Conservation (phyloP, 495 filamentous ascomycete genomes). For the Glarea lozoyensis region DNA sequence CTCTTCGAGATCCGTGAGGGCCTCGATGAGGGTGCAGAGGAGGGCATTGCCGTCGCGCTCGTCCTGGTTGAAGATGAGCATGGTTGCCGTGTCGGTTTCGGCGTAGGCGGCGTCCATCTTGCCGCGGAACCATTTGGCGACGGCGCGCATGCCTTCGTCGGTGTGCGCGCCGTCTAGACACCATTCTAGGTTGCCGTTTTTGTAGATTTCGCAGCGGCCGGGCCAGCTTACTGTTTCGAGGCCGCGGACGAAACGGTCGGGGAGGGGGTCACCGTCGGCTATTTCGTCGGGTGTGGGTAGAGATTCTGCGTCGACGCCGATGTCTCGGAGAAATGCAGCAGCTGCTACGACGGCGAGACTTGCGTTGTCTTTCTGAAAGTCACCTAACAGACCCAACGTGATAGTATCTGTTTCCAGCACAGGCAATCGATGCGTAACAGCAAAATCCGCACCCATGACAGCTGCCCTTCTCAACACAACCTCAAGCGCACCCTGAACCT, state of each 20-base stretch:
- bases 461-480: conserved; percentile 63
- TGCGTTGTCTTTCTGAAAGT: conserved; percentile 84
- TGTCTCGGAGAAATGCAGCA: conserved; percentile 45
- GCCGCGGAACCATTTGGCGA: conserved; percentile 67
- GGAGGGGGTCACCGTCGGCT: conserved; percentile 5
- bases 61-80: conserved; percentile 93
- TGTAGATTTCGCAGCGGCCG: conserved; percentile 36
- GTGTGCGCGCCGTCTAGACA: conserved; percentile 91
- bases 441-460: conserved; percentile 44
- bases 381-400: conserved; percentile 58
- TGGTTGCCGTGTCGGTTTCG: conserved; percentile 37
- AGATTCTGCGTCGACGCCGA: conserved; percentile 67
- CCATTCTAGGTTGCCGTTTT: conserved; percentile 61
- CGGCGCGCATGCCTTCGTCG: conserved; percentile 71
- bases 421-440: background rate
- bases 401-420: conserved; percentile 22
- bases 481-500: conserved; percentile 50
- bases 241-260: conserved; percentile 24
- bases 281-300: conserved; percentile 45
- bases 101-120: conserved; percentile 60
- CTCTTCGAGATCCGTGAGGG: background rate
- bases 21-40: conserved; percentile 36
- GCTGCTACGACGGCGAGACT: conserved; percentile 70
- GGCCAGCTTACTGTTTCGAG: conserved; percentile 31
- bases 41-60: conserved; percentile 63